Evolutionary conservation across 371 early-diverging fungal species (phyloP).

Genomic region (Mortierella sp.): DNA sequence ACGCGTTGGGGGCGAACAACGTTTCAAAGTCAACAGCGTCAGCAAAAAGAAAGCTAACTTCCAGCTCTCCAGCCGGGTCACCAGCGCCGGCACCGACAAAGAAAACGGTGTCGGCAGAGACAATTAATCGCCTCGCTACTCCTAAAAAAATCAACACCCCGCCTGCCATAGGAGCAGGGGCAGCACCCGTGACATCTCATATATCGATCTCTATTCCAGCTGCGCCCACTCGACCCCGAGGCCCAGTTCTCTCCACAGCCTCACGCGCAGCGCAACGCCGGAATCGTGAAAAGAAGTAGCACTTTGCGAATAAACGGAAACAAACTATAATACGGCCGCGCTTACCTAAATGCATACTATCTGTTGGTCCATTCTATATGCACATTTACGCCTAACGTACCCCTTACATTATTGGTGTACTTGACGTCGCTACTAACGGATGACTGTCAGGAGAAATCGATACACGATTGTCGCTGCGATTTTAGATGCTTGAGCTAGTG

Average conservation of each 20-base stretch:
- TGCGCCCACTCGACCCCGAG: conserved; percentile 43
- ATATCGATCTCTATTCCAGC: conserved; percentile 18
- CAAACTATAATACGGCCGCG: background rate
- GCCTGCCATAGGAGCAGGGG: conserved; percentile 19
- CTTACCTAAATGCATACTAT: no score
- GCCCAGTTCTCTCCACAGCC: conserved; percentile 50
- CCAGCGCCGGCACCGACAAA: conserved; percentile 28
- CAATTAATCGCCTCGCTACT: conserved; percentile 53
- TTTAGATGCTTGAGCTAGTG: no score
- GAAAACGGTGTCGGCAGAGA: conserved; percentile 32
- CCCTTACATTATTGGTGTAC: no score
- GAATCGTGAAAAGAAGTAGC: conserved; percentile 28
- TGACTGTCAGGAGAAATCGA: no score
- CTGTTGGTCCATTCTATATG: no score
- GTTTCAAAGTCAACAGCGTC: background rate
- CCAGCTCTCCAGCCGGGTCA: conserved; percentile 25
- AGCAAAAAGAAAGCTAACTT: conserved; percentile 8
- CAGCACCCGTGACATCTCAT: conserved; percentile 26
- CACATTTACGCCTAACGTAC: no score
- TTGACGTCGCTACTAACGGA: no score
- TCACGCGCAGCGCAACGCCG: conserved; percentile 54
- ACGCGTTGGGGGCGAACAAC: background rate
- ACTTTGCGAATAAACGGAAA: background rate
- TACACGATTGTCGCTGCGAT: no score
- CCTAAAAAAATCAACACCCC: conserved; percentile 48